Conservation (phyloP, 1,139 yeast genomes). For the Wickerhamomyces sp. region DNA sequence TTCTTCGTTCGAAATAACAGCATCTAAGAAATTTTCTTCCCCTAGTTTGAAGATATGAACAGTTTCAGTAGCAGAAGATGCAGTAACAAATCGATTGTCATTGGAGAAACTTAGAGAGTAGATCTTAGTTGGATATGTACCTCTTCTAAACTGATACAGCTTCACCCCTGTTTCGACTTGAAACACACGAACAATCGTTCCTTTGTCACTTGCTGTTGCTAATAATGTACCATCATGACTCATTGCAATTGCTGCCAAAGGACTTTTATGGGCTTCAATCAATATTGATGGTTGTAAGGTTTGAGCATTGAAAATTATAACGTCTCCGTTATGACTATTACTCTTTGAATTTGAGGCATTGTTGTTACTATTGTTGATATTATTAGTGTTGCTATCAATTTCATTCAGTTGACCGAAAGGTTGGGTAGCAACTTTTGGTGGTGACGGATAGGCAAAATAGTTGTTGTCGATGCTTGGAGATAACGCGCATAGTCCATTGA, state of each 20-base stretch:
- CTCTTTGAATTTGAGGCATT: slow-evolving; percentile 19
- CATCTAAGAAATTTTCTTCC: slow-evolving; percentile 5
- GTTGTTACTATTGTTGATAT: slow-evolving; percentile 26
- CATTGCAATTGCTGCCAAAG: slow-evolving; percentile 71
- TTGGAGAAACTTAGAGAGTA: slow-evolving; percentile 76
- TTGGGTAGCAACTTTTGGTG: slow-evolving; percentile 35
- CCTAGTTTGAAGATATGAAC: slow-evolving; percentile 84
- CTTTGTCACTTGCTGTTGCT: slow-evolving; percentile 95
- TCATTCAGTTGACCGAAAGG: slow-evolving; percentile 17
- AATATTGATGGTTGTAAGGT: slow-evolving; percentile 82
- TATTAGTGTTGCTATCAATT: background rate
- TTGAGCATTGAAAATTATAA: slow-evolving; percentile 73
- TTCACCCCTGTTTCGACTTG: slow-evolving; percentile 80
- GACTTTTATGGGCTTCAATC: slow-evolving; percentile 88
- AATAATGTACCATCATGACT: slow-evolving; percentile 77
- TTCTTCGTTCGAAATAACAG: slow-evolving; percentile 2
- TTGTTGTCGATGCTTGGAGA: slow-evolving; percentile 63
- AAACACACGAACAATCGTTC: slow-evolving; percentile 87
- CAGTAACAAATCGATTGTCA: slow-evolving; percentile 71
- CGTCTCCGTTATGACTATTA: slow-evolving; percentile 64
- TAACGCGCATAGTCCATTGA: slow-evolving; percentile 49
- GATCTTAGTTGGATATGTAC: slow-evolving; percentile 90
- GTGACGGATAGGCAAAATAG: slow-evolving; percentile 85
- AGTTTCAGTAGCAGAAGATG: slow-evolving; percentile 87
- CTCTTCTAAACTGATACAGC: slow-evolving; percentile 86